Percentiles rank a stretch among this genome's conserved stretches.
phyloP scores from a whole-genome alignment of 306 rosid species.

The Inga oerstediana region DNA sequence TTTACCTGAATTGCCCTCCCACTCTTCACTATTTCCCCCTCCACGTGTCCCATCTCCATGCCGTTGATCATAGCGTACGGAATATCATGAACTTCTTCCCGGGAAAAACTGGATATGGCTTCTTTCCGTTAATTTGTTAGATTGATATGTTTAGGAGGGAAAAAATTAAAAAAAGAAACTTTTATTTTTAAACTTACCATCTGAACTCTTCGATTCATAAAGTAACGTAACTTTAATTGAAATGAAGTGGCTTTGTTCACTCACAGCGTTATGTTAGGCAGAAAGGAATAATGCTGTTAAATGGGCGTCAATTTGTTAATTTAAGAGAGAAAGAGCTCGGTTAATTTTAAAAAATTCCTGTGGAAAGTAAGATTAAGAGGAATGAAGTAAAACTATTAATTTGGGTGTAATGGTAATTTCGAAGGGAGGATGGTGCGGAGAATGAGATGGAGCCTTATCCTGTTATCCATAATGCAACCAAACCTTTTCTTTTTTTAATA shows the following conservation, averaged over 20 bases:
- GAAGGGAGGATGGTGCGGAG: not conserved
- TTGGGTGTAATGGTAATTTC: slow-evolving; percentile 36
- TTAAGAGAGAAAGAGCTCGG: not conserved
- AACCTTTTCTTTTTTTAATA: not conserved
- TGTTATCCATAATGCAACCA: slow-evolving; percentile 49
- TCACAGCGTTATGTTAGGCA: not conserved
- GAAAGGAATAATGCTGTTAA: not conserved
- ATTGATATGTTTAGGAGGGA: no score
- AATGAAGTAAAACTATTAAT: not conserved
- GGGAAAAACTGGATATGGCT: not conserved
- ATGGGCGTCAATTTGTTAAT: not conserved
- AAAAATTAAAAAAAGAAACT: no score
- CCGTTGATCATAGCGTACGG: not conserved
- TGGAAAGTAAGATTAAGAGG: not conserved
- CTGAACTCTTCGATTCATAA: not conserved
- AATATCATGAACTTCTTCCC: not conserved
- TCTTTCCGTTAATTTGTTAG: not conserved
- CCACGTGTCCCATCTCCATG: not conserved
- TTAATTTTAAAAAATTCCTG: not conserved
- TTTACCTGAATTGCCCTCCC: slow-evolving; percentile 39
- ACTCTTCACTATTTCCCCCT: not conserved
- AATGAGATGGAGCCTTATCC: slow-evolving; percentile 42
- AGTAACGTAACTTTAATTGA: not conserved
- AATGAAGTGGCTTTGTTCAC: not conserved
- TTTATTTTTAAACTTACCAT: not conserved